Evolutionary conservation across 257 asterid genomes (phyloP).

Genomic region (Eucommia ulmoides): DNA sequence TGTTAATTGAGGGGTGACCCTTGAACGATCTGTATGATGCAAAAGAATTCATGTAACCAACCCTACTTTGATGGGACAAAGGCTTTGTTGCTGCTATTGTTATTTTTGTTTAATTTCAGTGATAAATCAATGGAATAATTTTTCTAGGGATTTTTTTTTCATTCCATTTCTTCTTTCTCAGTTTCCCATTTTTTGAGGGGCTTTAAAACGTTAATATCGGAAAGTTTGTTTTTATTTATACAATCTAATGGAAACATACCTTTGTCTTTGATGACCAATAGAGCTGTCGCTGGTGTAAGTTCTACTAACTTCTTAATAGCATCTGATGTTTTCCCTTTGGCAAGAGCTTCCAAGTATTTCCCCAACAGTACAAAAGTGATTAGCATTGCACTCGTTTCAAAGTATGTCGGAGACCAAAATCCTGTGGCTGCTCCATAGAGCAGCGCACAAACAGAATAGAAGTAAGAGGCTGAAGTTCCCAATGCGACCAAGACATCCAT

Average conservation of each 20-base stretch:
- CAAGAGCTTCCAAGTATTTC: slow-evolving; percentile 84
- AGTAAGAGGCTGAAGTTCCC: slow-evolving; percentile 96
- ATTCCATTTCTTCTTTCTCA: too few species aligned
- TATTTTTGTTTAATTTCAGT: too few species aligned
- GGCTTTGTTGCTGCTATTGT: too few species aligned
- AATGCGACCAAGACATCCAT: slow-evolving; percentile 97
- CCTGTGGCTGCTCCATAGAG: slow-evolving; percentile 90
- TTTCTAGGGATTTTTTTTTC: too few species aligned
- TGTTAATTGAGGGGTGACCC: too few species aligned
- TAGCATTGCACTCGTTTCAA: slow-evolving; percentile 97
- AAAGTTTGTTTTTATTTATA: too few species aligned
- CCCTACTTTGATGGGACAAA: too few species aligned
- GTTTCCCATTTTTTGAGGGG: too few species aligned
- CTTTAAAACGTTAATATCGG: too few species aligned
- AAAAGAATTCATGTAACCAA: too few species aligned
- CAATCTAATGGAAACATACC: slow-evolving; percentile 35
- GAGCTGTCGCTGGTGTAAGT: slow-evolving; percentile 90
- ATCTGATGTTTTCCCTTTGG: slow-evolving; percentile 96
- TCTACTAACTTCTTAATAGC: slow-evolving; percentile 95
- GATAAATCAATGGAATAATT: too few species aligned
- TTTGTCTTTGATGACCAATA: slow-evolving; percentile 55
- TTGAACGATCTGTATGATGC: too few species aligned
- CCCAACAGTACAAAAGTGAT: slow-evolving; percentile 93
- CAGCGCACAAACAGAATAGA: slow-evolving; percentile 81
- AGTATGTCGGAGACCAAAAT: slow-evolving; percentile 85